phyloP scores from a whole-genome alignment of 257 asterid genomes.

The Nemophila menziesii region DNA sequence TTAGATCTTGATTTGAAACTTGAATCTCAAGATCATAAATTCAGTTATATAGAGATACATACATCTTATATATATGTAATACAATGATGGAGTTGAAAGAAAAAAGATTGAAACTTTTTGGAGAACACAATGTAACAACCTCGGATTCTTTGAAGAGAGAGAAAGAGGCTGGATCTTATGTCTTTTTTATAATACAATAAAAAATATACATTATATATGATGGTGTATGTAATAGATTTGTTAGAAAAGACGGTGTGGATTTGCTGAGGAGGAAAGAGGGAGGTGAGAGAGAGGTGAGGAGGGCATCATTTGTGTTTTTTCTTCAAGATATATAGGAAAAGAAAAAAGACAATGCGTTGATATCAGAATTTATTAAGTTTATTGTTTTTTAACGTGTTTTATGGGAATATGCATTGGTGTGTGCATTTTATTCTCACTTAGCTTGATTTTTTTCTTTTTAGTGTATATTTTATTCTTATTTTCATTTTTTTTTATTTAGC shows the following conservation, averaged over 20 bases:
- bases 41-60: background rate
- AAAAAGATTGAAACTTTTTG: conserved; percentile 10
- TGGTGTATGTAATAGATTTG: background rate
- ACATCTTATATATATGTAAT: no score
- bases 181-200: background rate
- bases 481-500: no score
- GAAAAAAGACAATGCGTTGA: no score
- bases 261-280: background rate
- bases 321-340: no score
- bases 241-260: conserved; percentile 4
- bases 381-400: no score
- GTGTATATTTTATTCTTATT: no score
- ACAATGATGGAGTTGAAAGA: no score
- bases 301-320: background rate
- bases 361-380: no score
- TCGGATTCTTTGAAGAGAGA: conserved; percentile 11
- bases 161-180: conserved; percentile 1
- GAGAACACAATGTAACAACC: conserved; percentile 4
- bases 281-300: background rate
- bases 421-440: no score
- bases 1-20: conserved; percentile 6
- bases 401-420: no score
- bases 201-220: conserved; percentile 5
- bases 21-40: conserved; percentile 2
- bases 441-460: no score